Evolutionary conservation across 805 yeast genomes (phyloP).

Genomic region (Candida odintsovae): DNA sequence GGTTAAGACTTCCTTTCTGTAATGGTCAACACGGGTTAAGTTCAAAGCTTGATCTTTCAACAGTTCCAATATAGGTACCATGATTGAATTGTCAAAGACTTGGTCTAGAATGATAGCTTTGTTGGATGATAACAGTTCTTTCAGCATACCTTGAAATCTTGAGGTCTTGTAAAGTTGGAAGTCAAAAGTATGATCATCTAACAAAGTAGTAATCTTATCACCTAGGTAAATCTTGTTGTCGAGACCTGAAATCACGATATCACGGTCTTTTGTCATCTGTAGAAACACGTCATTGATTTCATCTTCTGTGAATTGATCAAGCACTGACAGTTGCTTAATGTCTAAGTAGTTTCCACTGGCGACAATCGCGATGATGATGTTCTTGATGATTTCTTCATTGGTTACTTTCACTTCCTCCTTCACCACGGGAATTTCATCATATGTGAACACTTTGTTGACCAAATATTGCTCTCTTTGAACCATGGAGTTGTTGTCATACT

Average conservation of each 20-base stretch:
- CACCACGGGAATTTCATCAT: slow-evolving; percentile 2
- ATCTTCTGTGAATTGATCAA: slow-evolving; percentile 43
- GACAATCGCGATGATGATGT: slow-evolving; percentile 30
- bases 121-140: slow-evolving; percentile 33
- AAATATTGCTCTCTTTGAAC: slow-evolving; percentile 59
- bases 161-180: slow-evolving; percentile 40
- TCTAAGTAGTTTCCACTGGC: slow-evolving; percentile 22
- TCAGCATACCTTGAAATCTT: slow-evolving; percentile 37
- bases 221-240: slow-evolving; percentile 35
- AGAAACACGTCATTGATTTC: slow-evolving; percentile 38
- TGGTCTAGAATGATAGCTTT: slow-evolving; percentile 52
- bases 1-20: slow-evolving; percentile 39
- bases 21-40: slow-evolving; percentile 50
- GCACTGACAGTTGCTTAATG: slow-evolving; percentile 23
- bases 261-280: slow-evolving; percentile 44
- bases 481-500: slow-evolving; percentile 58
- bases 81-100: slow-evolving; percentile 54
- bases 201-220: slow-evolving; percentile 16
- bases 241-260: slow-evolving; percentile 41
- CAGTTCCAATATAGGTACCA: slow-evolving; percentile 55
- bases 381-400: slow-evolving; percentile 15
- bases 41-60: slow-evolving; percentile 37
- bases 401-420: not conserved
- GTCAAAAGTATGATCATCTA: slow-evolving; percentile 26
- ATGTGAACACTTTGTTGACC: slow-evolving; percentile 39